Evolutionary conservation across 768 basidiomycete genomes (phyloP), one percentile per base, ranked within the genome.

Genomic region (Calvatia gigantea): DNA sequence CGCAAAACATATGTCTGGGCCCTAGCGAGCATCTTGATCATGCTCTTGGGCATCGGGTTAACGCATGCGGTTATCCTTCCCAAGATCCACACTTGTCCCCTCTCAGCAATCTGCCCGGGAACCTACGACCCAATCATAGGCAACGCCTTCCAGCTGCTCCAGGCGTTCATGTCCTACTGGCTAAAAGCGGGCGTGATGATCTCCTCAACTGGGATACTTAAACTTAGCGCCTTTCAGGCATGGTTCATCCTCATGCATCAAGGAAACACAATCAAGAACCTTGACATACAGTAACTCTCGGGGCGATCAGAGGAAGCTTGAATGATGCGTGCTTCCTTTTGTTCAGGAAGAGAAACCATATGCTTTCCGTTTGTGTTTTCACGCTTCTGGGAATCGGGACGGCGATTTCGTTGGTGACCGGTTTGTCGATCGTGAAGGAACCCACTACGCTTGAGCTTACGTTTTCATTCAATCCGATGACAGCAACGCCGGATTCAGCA

Each of bases 111-210:
- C 4, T 62, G 61, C 32, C 17, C 41, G 2, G 33, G 27, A 6
- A 54, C 61, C 4, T 60, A 60, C 28, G 58, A 55, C 35, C 58
- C 56, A 2, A 60, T 58, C 23, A 33, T n/a, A 15, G 44, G 43
- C 17, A 62, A 62, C 35, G 51, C 53, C 14, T 41, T 56, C 15
- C 51, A 53, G 11, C 48, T 62, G 11, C 51, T 60, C 12, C 60
- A 61, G 37, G 17, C 55, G 19, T 56, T 61, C 38, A 62, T 62
- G 56, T 23, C 42, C 4, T 62, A 62, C 42, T 62, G 59, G 61
- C 44, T 62, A 14, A 56, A 58, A 17, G 45, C 47, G 6, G 61
- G 61, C 21, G 39, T 58, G 11, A 33, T 58, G 27, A 47, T 62
- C 5, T 42, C 59, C 5, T 46, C 51, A 2, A 29, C 58, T 19